Base-by-base conservation (phyloP, 176 grass and related monocot species). In the Saccharum officinarum region DNA sequence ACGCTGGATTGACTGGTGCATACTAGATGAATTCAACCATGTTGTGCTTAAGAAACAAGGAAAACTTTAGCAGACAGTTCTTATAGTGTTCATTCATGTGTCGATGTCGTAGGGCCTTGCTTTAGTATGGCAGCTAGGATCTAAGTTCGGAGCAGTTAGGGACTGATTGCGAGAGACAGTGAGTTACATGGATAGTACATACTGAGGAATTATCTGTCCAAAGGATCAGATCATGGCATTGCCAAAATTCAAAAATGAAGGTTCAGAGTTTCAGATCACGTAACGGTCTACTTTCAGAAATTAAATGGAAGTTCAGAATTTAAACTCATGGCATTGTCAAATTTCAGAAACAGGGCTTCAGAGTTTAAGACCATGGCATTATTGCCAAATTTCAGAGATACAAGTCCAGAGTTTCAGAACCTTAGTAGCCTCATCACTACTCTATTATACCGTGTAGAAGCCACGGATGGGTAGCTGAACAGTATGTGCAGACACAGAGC, bases 1-100 rank as follows among this genome's bases (percentile, higher is more conserved):
- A 90, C 40, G 89, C 69, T 87, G 39, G 68, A 80, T 83, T 15
- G 60, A 88, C 75, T 73, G n/a, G 17, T 46, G 44, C 3, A 46
- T 72, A 67, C 36, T 15, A 60, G 28, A 86, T 83, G 75, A 87
- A 90, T 90, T 83, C 84, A 83, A 79, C 74, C 59, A 90, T 90
- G 84, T 39, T 69, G 39, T 73, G 69, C 75, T 86, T 74, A n/a
- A 59, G 72, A 87, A 83, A 80, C 20, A 42, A 83, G 8, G 49
- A 75, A 79, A 18, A 38, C 38, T 67, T 74, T 57, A 69, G 80
- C 47, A 22, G 59, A 83, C 75, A 73, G 73, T 40, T 87, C 55
- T 8, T 42, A 22, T 49, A 40, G 12, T 49, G 28, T 67, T 39
- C 67, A 67, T 86, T 61, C 67, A 73, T 73, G 36, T 37, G 69